Conservation (phyloP, 1,139 yeast genomes). For the Chernovozyma sophiae-reginae region DNA sequence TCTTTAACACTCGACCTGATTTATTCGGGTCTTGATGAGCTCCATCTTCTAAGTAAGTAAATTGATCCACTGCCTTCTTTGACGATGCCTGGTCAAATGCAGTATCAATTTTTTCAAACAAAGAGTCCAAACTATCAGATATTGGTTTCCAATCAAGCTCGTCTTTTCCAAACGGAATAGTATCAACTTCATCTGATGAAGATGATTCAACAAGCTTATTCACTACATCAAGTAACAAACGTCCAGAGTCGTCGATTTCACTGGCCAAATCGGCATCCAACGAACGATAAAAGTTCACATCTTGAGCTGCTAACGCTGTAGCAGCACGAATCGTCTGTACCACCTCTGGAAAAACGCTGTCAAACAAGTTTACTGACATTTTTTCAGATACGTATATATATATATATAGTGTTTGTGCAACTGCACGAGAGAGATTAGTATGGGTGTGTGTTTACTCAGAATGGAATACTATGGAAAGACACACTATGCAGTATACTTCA, state of each 20-base stretch:
- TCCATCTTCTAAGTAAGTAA: constrained; percentile 50
- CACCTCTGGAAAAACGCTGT: constrained; percentile 36
- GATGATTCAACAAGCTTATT: constrained; percentile 43
- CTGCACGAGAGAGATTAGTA: too few relatives aligned
- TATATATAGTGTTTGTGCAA: too few relatives aligned
- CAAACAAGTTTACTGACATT: constrained; percentile 13
- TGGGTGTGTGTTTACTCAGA: too few relatives aligned
- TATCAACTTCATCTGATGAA: constrained; percentile 33
- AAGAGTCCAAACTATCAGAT: constrained; percentile 58
- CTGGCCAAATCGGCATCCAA: constrained; percentile 51
- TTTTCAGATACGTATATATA: too few relatives aligned
- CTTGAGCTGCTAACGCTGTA: constrained; percentile 72
- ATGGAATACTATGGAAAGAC: too few relatives aligned
- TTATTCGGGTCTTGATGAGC: constrained; percentile 10
- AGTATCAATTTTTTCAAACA: constrained; percentile 69
- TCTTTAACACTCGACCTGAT: constrained; percentile 38
- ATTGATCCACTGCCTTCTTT: constrained; percentile 16
- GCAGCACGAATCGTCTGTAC: constrained; percentile 65
- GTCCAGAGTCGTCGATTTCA: constrained; percentile 41
- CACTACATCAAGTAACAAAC: constrained; percentile 46
- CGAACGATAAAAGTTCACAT: constrained; percentile 68
- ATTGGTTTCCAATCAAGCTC: constrained; percentile 54
- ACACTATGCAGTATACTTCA: too few relatives aligned
- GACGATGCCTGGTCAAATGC: constrained; percentile 44
- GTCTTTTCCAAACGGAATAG: constrained; percentile 37